phyloP scores from a whole-genome alignment of 768 basidiomycete genomes.

The Trametes cubensis region DNA sequence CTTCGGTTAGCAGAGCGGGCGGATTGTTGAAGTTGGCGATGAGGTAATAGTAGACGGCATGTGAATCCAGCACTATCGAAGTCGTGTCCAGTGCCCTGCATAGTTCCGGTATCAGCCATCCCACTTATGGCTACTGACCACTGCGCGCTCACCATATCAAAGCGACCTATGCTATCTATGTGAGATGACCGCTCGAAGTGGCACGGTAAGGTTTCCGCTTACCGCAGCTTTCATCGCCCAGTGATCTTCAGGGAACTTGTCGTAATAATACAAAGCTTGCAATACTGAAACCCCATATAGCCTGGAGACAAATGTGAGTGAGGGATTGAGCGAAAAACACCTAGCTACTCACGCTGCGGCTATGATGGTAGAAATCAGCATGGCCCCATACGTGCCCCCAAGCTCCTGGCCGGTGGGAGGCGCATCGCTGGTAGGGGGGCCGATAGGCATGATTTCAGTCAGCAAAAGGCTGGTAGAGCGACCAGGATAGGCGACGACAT shows the following conservation, averaged over 20 bases:
- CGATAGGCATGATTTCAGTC: not conserved
- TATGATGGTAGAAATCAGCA: slow-evolving; percentile 23
- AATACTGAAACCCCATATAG: slow-evolving; percentile 17
- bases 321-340: too few species aligned
- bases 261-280: slow-evolving; percentile 12
- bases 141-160: slow-evolving; percentile 3
- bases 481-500: not conserved
- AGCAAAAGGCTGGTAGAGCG: not conserved
- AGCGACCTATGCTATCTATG: not conserved
- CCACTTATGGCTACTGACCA: too few species aligned
- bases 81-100: slow-evolving; percentile 11
- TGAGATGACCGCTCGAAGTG: not conserved
- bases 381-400: slow-evolving; percentile 19
- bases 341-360: slow-evolving; percentile 13
- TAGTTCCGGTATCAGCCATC: too few species aligned
- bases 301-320: not conserved
- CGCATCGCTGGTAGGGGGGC: not conserved
- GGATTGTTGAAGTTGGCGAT: slow-evolving; percentile 20
- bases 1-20: slow-evolving; percentile 3
- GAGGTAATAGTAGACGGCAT: slow-evolving; percentile 22
- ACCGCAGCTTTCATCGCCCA: slow-evolving; percentile 6
- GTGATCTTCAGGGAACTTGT: slow-evolving; percentile 15
- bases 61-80: slow-evolving; percentile 11
- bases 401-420: slow-evolving; percentile 13
- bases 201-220: not conserved